Percentiles rank a stretch among this genome's conserved stretches.
Evolutionary conservation across 2,329 filamentous ascomycete species (phyloP).

Genomic region (Fusarium chaquense): DNA sequence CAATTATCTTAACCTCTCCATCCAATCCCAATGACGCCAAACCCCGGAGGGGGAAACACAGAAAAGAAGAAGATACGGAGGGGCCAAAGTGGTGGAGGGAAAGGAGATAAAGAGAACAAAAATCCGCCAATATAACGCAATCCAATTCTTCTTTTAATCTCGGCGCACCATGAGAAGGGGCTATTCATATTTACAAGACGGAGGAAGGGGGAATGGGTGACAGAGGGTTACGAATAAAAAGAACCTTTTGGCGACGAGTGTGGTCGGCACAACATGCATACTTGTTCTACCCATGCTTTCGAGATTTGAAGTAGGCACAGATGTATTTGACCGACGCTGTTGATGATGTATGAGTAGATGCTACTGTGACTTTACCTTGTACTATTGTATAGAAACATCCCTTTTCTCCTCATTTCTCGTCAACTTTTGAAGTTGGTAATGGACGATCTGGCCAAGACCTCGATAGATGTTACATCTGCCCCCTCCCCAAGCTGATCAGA

Average conservation of each 20-base stretch:
- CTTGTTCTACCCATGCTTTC: constrained; percentile 3
- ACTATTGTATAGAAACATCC: constrained; percentile 55
- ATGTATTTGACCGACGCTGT: background rate
- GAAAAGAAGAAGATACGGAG: constrained; percentile 9
- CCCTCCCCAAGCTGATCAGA: background rate
- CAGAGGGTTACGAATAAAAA: constrained; percentile 32
- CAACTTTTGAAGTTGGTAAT: background rate
- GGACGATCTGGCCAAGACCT: no score
- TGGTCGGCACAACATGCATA: constrained; percentile 16
- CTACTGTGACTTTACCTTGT: constrained; percentile 48
- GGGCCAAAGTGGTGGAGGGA: background rate
- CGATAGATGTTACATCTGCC: background rate
- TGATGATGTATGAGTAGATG: constrained; percentile 25
- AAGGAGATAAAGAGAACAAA: constrained; percentile 26
- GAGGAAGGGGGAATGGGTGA: constrained; percentile 8
- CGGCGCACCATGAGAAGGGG: constrained; percentile 40
- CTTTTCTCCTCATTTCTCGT: constrained; percentile 22
- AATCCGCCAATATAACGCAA: constrained; percentile 25
- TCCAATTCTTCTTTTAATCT: constrained; percentile 35
- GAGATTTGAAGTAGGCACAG: background rate
- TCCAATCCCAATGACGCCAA: constrained; percentile 28
- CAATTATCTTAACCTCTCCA: constrained; percentile 41
- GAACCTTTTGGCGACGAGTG: constrained; percentile 21
- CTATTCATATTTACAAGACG: constrained; percentile 34
- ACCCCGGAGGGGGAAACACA: constrained; percentile 4